Conservation (phyloP, 2,329 filamentous ascomycete species). For the Hymenotorrendiella dingleyae region DNA sequence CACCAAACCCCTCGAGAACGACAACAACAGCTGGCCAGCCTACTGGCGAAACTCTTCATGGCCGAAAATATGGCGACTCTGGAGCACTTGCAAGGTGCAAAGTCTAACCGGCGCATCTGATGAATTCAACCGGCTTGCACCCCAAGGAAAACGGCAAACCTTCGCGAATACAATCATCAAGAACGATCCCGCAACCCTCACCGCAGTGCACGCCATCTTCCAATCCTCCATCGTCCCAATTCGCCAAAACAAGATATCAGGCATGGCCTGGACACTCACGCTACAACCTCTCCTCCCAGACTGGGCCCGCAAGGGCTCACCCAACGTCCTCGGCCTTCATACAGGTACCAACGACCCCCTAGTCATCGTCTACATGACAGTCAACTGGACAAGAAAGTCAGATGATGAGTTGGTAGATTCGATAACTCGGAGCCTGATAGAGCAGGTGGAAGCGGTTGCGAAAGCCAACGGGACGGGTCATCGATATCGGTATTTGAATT, state of each 20-base stretch:
- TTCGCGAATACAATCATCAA: slow-evolving; percentile 34
- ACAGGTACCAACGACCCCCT: slow-evolving; percentile 2
- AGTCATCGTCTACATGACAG: slow-evolving; percentile 2
- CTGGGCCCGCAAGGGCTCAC: slow-evolving; percentile 2
- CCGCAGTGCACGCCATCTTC: slow-evolving; percentile 27
- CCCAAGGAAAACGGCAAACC: slow-evolving; percentile 18
- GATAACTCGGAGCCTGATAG: slow-evolving; percentile 1
- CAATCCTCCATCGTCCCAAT: slow-evolving; percentile 25
- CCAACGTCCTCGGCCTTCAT: slow-evolving; percentile 3
- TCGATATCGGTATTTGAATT: slow-evolving; percentile 6
- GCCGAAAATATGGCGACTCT: neutral
- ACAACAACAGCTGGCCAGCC: slow-evolving; percentile 6
- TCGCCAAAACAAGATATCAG: slow-evolving; percentile 25
- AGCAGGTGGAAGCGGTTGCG: slow-evolving; percentile 2
- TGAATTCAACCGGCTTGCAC: slow-evolving; percentile 1
- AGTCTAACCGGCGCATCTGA: slow-evolving; percentile 4
- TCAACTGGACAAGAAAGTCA: slow-evolving; percentile 3
- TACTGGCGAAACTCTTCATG: slow-evolving; percentile 1
- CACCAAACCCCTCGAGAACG: slow-evolving; percentile 1
- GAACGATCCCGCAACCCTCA: slow-evolving; percentile 30
- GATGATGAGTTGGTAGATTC: slow-evolving; percentile 3
- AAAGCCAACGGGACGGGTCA: slow-evolving; percentile 3
- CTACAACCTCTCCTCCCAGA: slow-evolving; percentile 3
- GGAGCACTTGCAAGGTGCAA: slow-evolving; percentile 6
- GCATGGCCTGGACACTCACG: neutral